These are phyloP conservation scores for Penicillium olsonii DNA, from an alignment of 2,329 filamentous ascomycete genomes.

Conservation along the genomic window DNA sequence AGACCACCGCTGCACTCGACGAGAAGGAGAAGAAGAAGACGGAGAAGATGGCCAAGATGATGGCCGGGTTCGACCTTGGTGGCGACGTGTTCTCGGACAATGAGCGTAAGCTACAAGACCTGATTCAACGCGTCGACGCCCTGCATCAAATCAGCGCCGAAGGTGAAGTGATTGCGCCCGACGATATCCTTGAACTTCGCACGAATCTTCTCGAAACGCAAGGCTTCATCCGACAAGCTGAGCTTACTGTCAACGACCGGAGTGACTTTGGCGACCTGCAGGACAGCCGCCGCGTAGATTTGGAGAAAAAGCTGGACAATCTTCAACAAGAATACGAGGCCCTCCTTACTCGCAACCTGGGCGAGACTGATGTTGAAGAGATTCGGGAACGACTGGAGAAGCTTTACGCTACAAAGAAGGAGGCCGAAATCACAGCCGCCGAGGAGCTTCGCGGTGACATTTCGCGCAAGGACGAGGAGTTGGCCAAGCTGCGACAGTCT, in stretches of 20 bases:
- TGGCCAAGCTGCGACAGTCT: slow-evolving; percentile 74
- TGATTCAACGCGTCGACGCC: slow-evolving; percentile 79
- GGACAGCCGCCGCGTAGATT: slow-evolving; percentile 67
- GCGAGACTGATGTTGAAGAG: slow-evolving; percentile 77
- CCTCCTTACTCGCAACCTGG: slow-evolving; percentile 75
- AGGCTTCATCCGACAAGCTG: slow-evolving; percentile 87
- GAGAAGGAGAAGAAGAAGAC: slow-evolving; percentile 99
- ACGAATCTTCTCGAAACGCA: slow-evolving; percentile 84
- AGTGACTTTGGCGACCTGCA: slow-evolving; percentile 63
- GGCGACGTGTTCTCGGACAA: slow-evolving; percentile 92
- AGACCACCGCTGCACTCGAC: slow-evolving; percentile 83
- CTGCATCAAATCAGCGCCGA: slow-evolving; percentile 74
- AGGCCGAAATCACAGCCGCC: slow-evolving; percentile 70
- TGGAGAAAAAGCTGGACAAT: slow-evolving; percentile 73
- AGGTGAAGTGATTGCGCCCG: slow-evolving; percentile 77
- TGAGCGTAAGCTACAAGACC: slow-evolving; percentile 78
- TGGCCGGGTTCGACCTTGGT: slow-evolving; percentile 95
- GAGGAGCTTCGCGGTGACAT: slow-evolving; percentile 78
- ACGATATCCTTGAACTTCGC: slow-evolving; percentile 76
- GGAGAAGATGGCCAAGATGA: slow-evolving; percentile 99
- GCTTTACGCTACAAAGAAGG: slow-evolving; percentile 73
- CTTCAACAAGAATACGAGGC: slow-evolving; percentile 84
- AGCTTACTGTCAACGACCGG: slow-evolving; percentile 77
- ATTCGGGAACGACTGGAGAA: slow-evolving; percentile 78
- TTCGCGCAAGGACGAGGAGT: slow-evolving; percentile 75